Conservation (phyloP, 108 stramenopile species). For the Epithemia pelagica region DNA sequence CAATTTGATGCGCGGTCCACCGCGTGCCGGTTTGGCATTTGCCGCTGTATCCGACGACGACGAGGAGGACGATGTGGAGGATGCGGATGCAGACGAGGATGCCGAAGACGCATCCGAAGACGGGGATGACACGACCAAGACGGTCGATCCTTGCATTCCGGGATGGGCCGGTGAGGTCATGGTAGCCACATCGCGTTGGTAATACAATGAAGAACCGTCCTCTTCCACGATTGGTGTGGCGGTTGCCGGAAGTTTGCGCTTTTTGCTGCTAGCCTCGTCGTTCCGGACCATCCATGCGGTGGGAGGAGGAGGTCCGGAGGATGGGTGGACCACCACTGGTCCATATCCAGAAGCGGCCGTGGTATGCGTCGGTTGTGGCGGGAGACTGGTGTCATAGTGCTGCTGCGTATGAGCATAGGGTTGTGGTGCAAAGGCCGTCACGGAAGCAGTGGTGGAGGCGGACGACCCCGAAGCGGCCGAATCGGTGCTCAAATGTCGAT, state of each 20-base stretch:
- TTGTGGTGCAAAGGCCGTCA: too few relatives aligned
- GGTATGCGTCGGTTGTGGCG: neutral
- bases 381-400: neutral
- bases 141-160: neutral
- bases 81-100: neutral
- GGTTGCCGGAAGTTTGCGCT: neutral
- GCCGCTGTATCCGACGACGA: neutral
- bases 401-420: too few relatives aligned
- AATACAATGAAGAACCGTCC: neutral
- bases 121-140: neutral
- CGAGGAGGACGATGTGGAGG: neutral
- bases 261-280: neutral
- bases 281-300: neutral
- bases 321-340: neutral
- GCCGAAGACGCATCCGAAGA: neutral
- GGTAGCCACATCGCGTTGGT: neutral
- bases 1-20: conserved; percentile 2
- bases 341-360: neutral
- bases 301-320: neutral
- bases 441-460: too few relatives aligned
- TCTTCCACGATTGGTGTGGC: neutral
- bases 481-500: neutral
- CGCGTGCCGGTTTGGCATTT: neutral
- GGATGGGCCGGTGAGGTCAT: neutral
- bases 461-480: neutral